Evolutionary conservation across 768 basidiomycete genomes (phyloP).

Genomic region (Collybia sordida): DNA sequence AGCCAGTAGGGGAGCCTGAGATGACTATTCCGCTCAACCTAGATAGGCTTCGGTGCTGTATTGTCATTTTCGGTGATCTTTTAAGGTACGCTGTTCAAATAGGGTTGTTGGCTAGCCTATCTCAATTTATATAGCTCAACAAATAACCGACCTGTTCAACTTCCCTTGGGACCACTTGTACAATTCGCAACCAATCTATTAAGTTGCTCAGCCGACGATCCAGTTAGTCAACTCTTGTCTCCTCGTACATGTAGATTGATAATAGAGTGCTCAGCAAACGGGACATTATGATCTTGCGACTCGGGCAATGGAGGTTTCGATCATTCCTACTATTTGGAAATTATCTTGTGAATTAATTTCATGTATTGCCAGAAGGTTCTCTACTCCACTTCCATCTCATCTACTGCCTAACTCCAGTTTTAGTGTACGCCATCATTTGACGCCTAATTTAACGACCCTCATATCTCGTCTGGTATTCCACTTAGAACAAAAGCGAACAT

Average conservation of each 20-base stretch:
- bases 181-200: slow-evolving; percentile 53
- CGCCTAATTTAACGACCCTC: slow-evolving; percentile 56
- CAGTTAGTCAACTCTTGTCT: slow-evolving; percentile 22
- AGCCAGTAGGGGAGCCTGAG: slow-evolving; percentile 35
- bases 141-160: slow-evolving; percentile 58
- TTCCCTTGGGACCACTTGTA: slow-evolving; percentile 67
- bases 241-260: background rate
- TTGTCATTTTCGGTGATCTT: slow-evolving; percentile 51
- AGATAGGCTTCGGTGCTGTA: slow-evolving; percentile 58
- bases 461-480: slow-evolving; percentile 53
- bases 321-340: slow-evolving; percentile 51
- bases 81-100: slow-evolving; percentile 41
- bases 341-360: slow-evolving; percentile 52
- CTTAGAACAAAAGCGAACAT: slow-evolving; percentile 52
- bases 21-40: slow-evolving; percentile 53
- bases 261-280: slow-evolving; percentile 35
- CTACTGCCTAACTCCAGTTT: background rate
- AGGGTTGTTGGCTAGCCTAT: background rate
- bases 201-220: slow-evolving; percentile 47
- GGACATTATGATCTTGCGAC: slow-evolving; percentile 48
- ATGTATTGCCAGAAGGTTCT: slow-evolving; percentile 50
- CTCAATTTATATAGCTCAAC: slow-evolving; percentile 42
- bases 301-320: slow-evolving; percentile 53
- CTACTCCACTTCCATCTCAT: background rate
- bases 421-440: slow-evolving; percentile 56